phyloP scores from a whole-genome alignment of 108 stramenopile genomes.

The Nitzschia sp. region DNA sequence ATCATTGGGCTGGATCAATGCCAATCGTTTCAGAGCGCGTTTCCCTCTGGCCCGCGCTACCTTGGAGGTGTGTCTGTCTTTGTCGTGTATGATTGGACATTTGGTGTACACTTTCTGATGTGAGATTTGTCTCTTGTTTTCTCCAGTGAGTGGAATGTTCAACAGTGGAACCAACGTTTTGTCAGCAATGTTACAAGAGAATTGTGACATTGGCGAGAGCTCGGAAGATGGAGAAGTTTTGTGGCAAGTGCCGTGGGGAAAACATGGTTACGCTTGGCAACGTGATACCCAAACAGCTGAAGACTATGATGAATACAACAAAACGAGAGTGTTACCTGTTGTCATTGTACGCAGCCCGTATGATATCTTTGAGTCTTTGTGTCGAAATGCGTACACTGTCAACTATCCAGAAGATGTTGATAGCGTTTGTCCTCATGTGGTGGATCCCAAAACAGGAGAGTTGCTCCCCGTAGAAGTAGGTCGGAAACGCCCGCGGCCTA shows the following conservation, averaged over 20 bases:
- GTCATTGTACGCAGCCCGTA: slow-evolving; percentile 13
- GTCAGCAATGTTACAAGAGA: not conserved
- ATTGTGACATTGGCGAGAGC: not conserved
- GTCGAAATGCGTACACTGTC: slow-evolving; percentile 10
- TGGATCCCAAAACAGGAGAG: slow-evolving; percentile 2
- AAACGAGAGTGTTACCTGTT: slow-evolving; percentile 4
- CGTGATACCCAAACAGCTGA: not conserved
- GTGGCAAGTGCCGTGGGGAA: slow-evolving; percentile 16
- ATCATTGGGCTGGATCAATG: slow-evolving; percentile 10
- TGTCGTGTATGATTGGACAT: not conserved
- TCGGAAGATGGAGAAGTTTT: not conserved
- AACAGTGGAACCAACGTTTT: slow-evolving; percentile 21
- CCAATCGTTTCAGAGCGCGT: not conserved
- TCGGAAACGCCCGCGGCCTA: not conserved
- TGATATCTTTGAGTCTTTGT: slow-evolving; percentile 16
- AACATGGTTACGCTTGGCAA: slow-evolving; percentile 1
- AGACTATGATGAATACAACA: slow-evolving; percentile 8
- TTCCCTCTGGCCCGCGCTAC: not conserved
- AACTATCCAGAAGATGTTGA: slow-evolving; percentile 12
- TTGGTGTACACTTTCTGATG: not conserved
- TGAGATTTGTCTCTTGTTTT: not conserved
- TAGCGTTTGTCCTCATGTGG: slow-evolving; percentile 13
- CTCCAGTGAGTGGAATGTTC: slow-evolving; percentile 15
- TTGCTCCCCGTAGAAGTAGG: slow-evolving; percentile 2
- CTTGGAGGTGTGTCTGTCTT: slow-evolving; percentile 7